phyloP scores from a whole-genome alignment of 2,329 filamentous ascomycete genomes.

The Zopfia rhizophila region DNA sequence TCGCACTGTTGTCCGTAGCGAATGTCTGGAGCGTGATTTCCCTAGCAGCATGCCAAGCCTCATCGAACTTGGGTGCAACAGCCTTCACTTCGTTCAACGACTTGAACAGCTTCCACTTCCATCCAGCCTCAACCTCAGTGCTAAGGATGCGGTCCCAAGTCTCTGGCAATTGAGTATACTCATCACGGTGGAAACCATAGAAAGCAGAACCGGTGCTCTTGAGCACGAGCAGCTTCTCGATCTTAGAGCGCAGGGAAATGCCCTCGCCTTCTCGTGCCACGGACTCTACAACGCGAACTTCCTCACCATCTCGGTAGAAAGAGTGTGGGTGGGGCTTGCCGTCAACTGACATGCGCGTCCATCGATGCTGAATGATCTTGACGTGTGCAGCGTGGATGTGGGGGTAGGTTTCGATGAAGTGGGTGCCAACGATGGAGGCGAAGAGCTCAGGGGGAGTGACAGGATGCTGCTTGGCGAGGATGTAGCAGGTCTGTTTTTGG shows the following conservation, averaged over 20 bases:
- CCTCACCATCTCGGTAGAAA: conserved; percentile 88
- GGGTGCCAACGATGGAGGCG: conserved; percentile 82
- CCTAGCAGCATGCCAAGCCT: conserved; percentile 80
- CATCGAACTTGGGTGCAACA: conserved; percentile 75
- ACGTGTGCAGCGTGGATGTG: conserved; percentile 90
- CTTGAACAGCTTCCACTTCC: conserved; percentile 83
- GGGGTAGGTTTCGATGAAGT: conserved; percentile 87
- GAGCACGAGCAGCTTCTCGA: conserved; percentile 85
- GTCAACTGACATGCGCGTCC: conserved; percentile 88
- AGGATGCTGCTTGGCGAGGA: conserved; percentile 92
- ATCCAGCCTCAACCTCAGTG: conserved; percentile 87
- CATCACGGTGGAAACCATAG: conserved; percentile 91
- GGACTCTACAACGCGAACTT: conserved; percentile 85
- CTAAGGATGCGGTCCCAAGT: conserved; percentile 95
- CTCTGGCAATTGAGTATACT: conserved; percentile 90
- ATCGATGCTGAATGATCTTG: conserved; percentile 84
- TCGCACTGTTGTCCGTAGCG: conserved; percentile 88
- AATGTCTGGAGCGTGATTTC: conserved; percentile 91
- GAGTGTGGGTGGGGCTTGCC: conserved; percentile 94
- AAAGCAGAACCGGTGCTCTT: conserved; percentile 98
- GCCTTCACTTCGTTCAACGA: conserved; percentile 73
- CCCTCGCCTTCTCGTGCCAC: conserved; percentile 73
- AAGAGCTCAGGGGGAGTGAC: conserved; percentile 94
- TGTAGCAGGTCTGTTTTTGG: conserved; percentile 93
- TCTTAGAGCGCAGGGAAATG: conserved; percentile 79